A percentile compares a stretch with the other conserved stretches of the same genome.
phyloP scores from a whole-genome alignment of 805 yeast genomes.

The Metschnikowia peoriensis region DNA sequence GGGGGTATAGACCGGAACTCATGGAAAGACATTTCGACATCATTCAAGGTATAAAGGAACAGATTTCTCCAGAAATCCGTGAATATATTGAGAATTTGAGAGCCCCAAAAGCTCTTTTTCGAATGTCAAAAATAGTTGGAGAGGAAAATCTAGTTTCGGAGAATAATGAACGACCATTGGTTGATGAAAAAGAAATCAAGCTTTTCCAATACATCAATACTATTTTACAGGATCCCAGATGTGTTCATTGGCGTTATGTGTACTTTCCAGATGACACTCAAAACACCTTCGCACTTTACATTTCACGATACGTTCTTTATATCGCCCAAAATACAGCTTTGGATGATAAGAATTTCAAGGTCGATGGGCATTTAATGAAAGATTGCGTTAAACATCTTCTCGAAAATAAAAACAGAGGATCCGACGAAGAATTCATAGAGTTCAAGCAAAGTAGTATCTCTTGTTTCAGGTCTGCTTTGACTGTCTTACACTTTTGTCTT shows the following conservation, averaged over 20 bases:
- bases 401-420: background rate
- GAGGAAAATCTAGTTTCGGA: background rate
- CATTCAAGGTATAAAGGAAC: background rate
- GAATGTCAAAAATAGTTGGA: background rate
- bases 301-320: background rate
- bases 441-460: background rate
- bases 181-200: background rate
- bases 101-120: background rate
- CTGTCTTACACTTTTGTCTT: background rate
- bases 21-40: background rate
- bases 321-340: background rate
- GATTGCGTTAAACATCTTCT: background rate
- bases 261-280: background rate
- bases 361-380: background rate
- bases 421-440: background rate
- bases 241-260: background rate
- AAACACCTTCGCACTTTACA: background rate
- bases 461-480: background rate
- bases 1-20: background rate
- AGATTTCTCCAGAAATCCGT: background rate
- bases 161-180: background rate
- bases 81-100: background rate
- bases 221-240: conserved; percentile 1
- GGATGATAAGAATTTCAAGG: background rate
- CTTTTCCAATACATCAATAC: conserved; percentile 1